phyloP scores from a whole-genome alignment of 2,329 filamentous ascomycete genomes.

The Amesomyces nigricolor region DNA sequence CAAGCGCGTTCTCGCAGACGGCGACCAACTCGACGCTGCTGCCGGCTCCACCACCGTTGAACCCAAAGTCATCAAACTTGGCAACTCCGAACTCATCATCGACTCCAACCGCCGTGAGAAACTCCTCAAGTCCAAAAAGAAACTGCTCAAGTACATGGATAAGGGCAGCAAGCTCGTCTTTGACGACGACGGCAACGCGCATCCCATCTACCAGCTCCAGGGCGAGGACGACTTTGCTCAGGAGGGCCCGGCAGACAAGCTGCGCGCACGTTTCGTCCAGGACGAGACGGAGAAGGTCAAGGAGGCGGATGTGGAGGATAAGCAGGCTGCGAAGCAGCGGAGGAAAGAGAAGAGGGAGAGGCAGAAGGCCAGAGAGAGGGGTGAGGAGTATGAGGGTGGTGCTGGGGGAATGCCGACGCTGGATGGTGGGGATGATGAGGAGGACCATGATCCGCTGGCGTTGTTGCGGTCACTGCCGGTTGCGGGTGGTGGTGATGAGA shows the following conservation, averaged over 20 bases:
- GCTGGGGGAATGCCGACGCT: slow-evolving; percentile 26
- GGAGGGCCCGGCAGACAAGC: slow-evolving; percentile 68
- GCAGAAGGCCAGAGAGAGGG: slow-evolving; percentile 59
- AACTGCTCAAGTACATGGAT: slow-evolving; percentile 84
- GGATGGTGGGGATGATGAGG: slow-evolving; percentile 35
- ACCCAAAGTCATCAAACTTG: slow-evolving; percentile 59
- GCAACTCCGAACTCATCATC: slow-evolving; percentile 69
- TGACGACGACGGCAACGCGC: slow-evolving; percentile 83
- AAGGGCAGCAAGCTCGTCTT: slow-evolving; percentile 81
- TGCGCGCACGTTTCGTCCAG: slow-evolving; percentile 72
- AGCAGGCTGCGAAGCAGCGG: slow-evolving; percentile 72
- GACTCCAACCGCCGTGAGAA: slow-evolving; percentile 96
- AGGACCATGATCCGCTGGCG: slow-evolving; percentile 51
- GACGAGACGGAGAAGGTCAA: slow-evolving; percentile 66
- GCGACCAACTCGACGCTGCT: slow-evolving; percentile 50
- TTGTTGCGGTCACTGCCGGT: slow-evolving; percentile 54
- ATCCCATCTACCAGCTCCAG: slow-evolving; percentile 82
- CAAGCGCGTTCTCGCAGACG: slow-evolving; percentile 76
- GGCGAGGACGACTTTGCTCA: slow-evolving; percentile 74
- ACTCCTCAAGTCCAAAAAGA: slow-evolving; percentile 90
- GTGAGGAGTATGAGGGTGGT: slow-evolving; percentile 29
- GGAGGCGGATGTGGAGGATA: slow-evolving; percentile 75
- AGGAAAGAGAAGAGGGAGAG: slow-evolving; percentile 69
- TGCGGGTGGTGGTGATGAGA: slow-evolving; percentile 29
- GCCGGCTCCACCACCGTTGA: slow-evolving; percentile 37